Base-by-base conservation (phyloP, 352 stramenopile species). In the Phytophthora ramorum region DNA sequence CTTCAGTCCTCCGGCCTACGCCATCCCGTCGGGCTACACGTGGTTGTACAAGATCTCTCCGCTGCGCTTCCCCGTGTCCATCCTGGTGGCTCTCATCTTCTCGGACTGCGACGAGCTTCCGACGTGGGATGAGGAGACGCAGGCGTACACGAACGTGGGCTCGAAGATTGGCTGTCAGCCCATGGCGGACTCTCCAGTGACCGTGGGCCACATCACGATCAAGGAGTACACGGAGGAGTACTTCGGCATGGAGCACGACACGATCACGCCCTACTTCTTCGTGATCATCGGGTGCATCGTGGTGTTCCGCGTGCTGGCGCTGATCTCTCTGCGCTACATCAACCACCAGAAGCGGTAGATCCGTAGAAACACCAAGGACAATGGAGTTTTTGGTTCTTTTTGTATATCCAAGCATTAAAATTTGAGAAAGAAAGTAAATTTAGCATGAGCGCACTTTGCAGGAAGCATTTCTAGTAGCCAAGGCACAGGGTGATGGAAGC, bases 11-110 rank as follows among this genome's bases (percentile, higher is more conserved):
- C 67, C 71, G 22, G 60, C 56, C 16, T 58, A 50, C 13, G 3
- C 28, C 13, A 78, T 81, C 30, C 73, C 73, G 12, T 58, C 44
- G 24, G 60, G 46, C 24, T 69, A 73, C 60, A 64, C 63, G 26
- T 85, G 73, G 73, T 28, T 85, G 20, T 81, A 79, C 62, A 68
- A 62, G 35, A 79, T 80, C 45, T 58, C 17, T 54, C 69, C 47
- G 66, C 38, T 69, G 16, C 52, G 61, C 4, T 80, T 76, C 57
- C 57, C 56, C 3, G 32, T 78, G 16, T 68, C 75, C 7, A 71
- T 80, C 34, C 54, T 4, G 76, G n/a, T n/a, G n/a, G n/a, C n/a
- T n/a, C 40, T 53, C 41, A 58, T 69, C 35, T 83, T 83, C 40
- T 24, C 53, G 2, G 67, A 75, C 45, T 75, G 61, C 32, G 53